phyloP scores from a whole-genome alignment of 768 basidiomycete species.

The Leccinum disarticulatum region DNA sequence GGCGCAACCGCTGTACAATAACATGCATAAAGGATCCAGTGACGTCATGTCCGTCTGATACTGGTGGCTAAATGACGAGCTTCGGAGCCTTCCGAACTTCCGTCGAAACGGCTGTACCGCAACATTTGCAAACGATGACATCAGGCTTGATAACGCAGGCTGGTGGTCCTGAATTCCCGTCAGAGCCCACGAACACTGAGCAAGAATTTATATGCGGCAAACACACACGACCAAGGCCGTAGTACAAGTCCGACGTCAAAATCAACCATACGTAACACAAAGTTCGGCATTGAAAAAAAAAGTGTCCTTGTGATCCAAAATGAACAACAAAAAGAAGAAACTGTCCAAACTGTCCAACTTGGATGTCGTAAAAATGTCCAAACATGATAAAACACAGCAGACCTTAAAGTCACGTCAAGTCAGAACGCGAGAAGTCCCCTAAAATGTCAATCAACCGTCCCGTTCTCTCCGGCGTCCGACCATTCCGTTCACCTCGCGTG shows the following conservation, averaged over 20 bases:
- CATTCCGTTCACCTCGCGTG: neutral
- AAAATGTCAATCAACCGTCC: neutral
- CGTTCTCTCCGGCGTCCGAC: neutral
- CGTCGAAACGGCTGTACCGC: neutral
- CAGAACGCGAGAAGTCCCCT: neutral
- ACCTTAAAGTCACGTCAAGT: neutral
- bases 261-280: slow-evolving; percentile 11
- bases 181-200: neutral
- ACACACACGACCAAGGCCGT: neutral
- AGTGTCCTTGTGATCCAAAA: slow-evolving; percentile 1
- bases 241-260: slow-evolving; percentile 13
- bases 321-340: neutral
- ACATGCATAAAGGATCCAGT: neutral
- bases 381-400: neutral
- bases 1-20: neutral
- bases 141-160: slow-evolving; percentile 1
- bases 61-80: neutral
- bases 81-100: neutral
- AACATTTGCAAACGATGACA: slow-evolving; percentile 4
- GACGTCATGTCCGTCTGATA: neutral
- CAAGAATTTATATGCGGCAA: neutral
- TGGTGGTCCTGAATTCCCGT: neutral
- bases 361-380: neutral
- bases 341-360: too few relatives aligned
- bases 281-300: neutral